Evolutionary conservation across 805 yeast species (phyloP), one percentile per base, ranked within the genome.

Genomic region (Cyberlindnera sargentensis): DNA sequence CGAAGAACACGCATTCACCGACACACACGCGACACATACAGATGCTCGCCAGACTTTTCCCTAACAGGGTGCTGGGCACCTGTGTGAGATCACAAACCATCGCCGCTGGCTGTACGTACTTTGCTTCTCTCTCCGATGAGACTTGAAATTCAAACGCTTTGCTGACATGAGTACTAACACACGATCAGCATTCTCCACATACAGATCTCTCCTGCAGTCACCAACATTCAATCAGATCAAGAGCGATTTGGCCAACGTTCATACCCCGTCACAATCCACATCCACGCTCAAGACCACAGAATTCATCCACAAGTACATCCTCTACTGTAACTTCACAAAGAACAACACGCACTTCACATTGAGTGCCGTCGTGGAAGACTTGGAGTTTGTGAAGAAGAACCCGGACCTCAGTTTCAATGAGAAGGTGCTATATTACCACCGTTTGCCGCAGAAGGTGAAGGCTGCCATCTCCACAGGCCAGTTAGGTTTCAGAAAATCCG

Each of bases 401-500:
- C 71, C 78, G 27, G 63, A 70, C 35, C 59, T 76, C 42, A 60
- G 82, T 29, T 78, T 75, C 62, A 80, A 81, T 62, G 80, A 88
- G 48, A 70, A 86, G 65, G 84, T 85, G 40, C 70, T 88, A 39
- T 84, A 88, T 61, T 82, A 83, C 65, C 68, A 87, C 53, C 79
- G 83, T 48, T 75, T 90, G 39, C 93, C 89, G 26, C 91, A 90
- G 64, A 82, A 78, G 49, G 80, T 83, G 28, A 73, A 76, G 50
- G 60, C 82, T 37, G 76, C 82, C 24, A 67, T 86, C 40, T 76
- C 87, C 6, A 83, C 96, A 0, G 99, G 99, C 41, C 78, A 76
- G 59, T 70, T 88, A 41, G 99, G 98, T 3, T 91, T 89, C 71
- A 76, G 88, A 57, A 88, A 89, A 57, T 78, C 93, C 15, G 88